Percentiles rank a stretch among this genome's conserved stretches.
Conservation (phyloP, 768 basidiomycete species). For the Lactifluus piperatus region DNA sequence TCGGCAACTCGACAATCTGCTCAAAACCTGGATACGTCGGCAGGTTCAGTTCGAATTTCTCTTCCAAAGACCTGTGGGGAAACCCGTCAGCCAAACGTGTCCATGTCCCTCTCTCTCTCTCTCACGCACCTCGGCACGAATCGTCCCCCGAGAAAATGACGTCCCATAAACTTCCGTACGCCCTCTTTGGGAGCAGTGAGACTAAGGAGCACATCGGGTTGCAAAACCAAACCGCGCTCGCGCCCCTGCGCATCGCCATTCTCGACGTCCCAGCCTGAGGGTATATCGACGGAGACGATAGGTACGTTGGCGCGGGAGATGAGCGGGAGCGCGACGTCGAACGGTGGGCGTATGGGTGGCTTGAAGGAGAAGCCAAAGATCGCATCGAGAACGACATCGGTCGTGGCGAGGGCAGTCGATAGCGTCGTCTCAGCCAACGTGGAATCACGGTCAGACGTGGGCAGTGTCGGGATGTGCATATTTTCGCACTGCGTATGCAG, state of each 20-base stretch:
- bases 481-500: conserved; percentile 83
- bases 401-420: conserved; percentile 40
- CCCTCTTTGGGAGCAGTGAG: conserved; percentile 94
- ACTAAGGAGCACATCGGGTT: conserved; percentile 77
- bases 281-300: conserved; percentile 92
- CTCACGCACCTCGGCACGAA: conserved; percentile 75
- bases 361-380: conserved; percentile 98
- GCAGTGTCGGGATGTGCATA: conserved; percentile 71
- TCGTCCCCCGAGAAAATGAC: conserved; percentile 89
- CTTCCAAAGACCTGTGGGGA: conserved; percentile 59
- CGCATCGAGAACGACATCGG: conserved; percentile 86
- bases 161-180: conserved; percentile 62
- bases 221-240: too few relatives aligned
- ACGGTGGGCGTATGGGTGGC: conserved; percentile 83
- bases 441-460: conserved; percentile 34
- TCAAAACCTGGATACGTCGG: conserved; percentile 70
- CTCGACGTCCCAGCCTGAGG: conserved; percentile 95
- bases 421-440: conserved; percentile 31
- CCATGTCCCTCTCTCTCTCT: neutral
- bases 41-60: conserved; percentile 70
- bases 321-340: conserved; percentile 64
- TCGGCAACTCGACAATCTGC: conserved; percentile 83
- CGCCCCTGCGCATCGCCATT: conserved; percentile 48
- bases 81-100: too few relatives aligned
- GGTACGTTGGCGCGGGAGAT: conserved; percentile 59